These are phyloP conservation scores for Aureobasidium sp. DNA, from an alignment of 2,329 filamentous ascomycete species.

Conservation along the genomic window DNA sequence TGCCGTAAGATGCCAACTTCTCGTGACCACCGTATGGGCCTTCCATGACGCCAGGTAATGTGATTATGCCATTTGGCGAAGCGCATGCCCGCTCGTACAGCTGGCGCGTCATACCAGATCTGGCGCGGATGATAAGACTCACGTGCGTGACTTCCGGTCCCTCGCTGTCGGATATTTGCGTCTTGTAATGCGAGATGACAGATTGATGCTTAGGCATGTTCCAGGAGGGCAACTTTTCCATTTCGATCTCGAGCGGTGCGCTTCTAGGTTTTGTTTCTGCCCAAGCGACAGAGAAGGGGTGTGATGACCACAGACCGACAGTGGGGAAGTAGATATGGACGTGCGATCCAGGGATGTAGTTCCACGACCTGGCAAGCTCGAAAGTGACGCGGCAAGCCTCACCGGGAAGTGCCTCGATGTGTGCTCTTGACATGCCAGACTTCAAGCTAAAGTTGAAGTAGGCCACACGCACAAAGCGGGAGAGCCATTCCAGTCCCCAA, in stretches of 20 bases:
- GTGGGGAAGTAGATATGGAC: slow-evolving; percentile 52
- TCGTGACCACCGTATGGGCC: slow-evolving; percentile 69
- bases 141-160: slow-evolving; percentile 37
- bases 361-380: slow-evolving; percentile 46
- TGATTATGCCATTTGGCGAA: slow-evolving; percentile 50
- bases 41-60: slow-evolving; percentile 60
- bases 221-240: slow-evolving; percentile 24
- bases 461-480: slow-evolving; percentile 39
- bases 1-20: slow-evolving; percentile 65
- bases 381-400: slow-evolving; percentile 55
- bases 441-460: slow-evolving; percentile 46
- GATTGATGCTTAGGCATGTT: slow-evolving; percentile 11
- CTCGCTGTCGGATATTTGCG: slow-evolving; percentile 13
- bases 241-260: slow-evolving; percentile 23
- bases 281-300: slow-evolving; percentile 45
- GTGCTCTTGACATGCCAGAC: slow-evolving; percentile 41
- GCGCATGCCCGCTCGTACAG: slow-evolving; percentile 60
- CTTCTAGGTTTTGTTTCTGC: slow-evolving; percentile 24
- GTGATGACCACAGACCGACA: slow-evolving; percentile 33
- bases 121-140: slow-evolving; percentile 63
- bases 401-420: slow-evolving; percentile 49
- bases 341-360: slow-evolving; percentile 48
- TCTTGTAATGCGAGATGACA: slow-evolving; percentile 2
- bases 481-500: slow-evolving; percentile 60
- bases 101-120: slow-evolving; percentile 63